A percentile compares a stretch with the other conserved stretches of the same genome.
phyloP scores from a whole-genome alignment of 148 eudicot genomes.

The Silene conica region DNA sequence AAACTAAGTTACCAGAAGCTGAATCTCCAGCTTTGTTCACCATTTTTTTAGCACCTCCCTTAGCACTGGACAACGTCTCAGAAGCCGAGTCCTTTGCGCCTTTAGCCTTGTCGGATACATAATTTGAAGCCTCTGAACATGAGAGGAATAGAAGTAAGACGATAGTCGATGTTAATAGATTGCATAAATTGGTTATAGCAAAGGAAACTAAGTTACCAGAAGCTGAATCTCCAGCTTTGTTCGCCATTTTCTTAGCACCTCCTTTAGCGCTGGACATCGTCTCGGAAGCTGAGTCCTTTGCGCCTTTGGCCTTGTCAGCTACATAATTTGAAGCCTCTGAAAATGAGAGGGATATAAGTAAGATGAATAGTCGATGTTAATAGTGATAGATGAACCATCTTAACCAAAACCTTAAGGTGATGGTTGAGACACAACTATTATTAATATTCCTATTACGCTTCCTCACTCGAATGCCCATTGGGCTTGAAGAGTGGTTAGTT shows the following conservation, averaged over 20 bases:
- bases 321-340: constrained; percentile 15
- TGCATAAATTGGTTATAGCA: too few species aligned
- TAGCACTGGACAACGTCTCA: constrained; percentile 6
- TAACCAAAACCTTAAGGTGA: too few species aligned
- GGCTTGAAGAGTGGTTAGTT: too few species aligned
- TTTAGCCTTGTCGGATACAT: constrained; percentile 6
- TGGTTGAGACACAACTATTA: too few species aligned
- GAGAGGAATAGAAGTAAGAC: background rate
- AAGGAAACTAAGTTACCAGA: too few species aligned
- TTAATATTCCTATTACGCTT: too few species aligned
- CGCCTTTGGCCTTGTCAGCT: constrained; percentile 19
- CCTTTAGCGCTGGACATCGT: background rate
- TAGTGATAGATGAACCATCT: too few species aligned
- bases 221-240: background rate
- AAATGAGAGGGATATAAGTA: background rate
- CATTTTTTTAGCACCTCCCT: constrained; percentile 15
- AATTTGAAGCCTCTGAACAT: background rate
- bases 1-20: constrained; percentile 12
- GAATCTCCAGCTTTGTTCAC: constrained; percentile 5
- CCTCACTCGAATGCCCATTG: too few species aligned
- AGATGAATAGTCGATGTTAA: background rate
- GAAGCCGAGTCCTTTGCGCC: constrained; percentile 5
- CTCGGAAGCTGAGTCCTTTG: constrained; percentile 26
- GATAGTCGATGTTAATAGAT: background rate
- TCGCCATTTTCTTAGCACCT: background rate